These are phyloP conservation scores for Agaricus bisporus DNA, from an alignment of 768 basidiomycete species.

Conservation along the genomic window DNA sequence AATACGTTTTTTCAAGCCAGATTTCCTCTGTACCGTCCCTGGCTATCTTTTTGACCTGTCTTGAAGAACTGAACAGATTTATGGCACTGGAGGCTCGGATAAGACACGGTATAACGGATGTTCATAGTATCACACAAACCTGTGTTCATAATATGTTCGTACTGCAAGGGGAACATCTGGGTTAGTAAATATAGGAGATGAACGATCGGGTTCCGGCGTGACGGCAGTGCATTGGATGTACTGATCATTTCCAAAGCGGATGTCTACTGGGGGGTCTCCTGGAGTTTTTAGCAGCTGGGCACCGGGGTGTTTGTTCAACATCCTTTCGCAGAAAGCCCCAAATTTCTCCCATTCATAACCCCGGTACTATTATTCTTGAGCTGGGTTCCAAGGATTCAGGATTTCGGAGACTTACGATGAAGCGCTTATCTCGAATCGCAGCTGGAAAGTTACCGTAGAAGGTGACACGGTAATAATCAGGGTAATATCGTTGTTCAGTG, in stretches of 20 bases:
- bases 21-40: slow-evolving; percentile 65
- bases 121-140: slow-evolving; percentile 32
- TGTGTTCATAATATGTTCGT: slow-evolving; percentile 83
- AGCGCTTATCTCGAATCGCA: slow-evolving; percentile 83
- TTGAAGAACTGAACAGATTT: slow-evolving; percentile 73
- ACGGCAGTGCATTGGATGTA: slow-evolving; percentile 89
- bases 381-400: not conserved
- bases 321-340: slow-evolving; percentile 82
- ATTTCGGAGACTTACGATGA: slow-evolving; percentile 54
- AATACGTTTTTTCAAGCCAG: slow-evolving; percentile 88
- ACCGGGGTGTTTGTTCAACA: slow-evolving; percentile 86
- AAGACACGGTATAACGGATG: not conserved
- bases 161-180: slow-evolving; percentile 78
- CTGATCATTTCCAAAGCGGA: slow-evolving; percentile 72
- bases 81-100: slow-evolving; percentile 51
- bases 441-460: slow-evolving; percentile 91
- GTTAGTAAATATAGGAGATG: slow-evolving; percentile 74
- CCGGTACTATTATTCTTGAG: slow-evolving; percentile 57
- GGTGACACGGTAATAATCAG: slow-evolving; percentile 90
- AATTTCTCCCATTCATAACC: slow-evolving; percentile 95
- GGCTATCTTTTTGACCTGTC: slow-evolving; percentile 57
- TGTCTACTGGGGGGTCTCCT: slow-evolving; percentile 75
- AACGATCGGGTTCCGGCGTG: slow-evolving; percentile 76
- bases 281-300: slow-evolving; percentile 71
- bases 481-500: slow-evolving; percentile 75